Evolutionary conservation across 345 rosid genomes (phyloP), one percentile per base, ranked within the genome.

Genomic region (Dovyalis caffra): DNA sequence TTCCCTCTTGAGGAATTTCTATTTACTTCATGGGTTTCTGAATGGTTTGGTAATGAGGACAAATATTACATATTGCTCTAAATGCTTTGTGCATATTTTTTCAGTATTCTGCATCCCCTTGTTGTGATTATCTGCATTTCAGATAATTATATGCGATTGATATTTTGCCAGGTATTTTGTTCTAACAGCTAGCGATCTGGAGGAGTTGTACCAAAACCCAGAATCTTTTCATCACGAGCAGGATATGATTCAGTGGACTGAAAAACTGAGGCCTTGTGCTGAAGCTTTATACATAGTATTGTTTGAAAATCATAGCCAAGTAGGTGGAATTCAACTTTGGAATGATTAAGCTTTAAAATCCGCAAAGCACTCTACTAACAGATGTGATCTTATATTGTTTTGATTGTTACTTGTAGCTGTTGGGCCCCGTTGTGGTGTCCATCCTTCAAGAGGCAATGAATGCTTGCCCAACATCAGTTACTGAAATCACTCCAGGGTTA

Each of bases 161-260:
- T 80, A 49, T 76, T 34, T 60, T 76, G 43, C 12, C 80, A 93
- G 99, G 96, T 95, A 93, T 85, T 91, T 95, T 86, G 93, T 95
- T 83, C 91, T 95, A 69, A 86, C 91, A 61, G 81, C 90, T 60
- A 84, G 79, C 86, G 98, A 95, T 89, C 81, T 95, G 83, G 98
- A 91, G 84, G 97, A 89, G 73, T 93, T 90, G 97, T 89, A 89
- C 85, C 93, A 87, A 76, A 91, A 87, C 80, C 92, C 99, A 29
- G 98, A 95, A 88, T 89, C 95, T 69, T 95, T 95, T 83, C 98
- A 93, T 82, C 99, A 95, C 84, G 95, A 95, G 87, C 99, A 95
- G 81, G 99, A 95, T 83, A 90, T 95, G 97, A 74, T 95, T 86
- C 97, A 95, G 77, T 95, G 99, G 99, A 88, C 96, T 68, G 98